phyloP scores from a whole-genome alignment of 140 eudicot species.

The Bidens hawaiensis region DNA sequence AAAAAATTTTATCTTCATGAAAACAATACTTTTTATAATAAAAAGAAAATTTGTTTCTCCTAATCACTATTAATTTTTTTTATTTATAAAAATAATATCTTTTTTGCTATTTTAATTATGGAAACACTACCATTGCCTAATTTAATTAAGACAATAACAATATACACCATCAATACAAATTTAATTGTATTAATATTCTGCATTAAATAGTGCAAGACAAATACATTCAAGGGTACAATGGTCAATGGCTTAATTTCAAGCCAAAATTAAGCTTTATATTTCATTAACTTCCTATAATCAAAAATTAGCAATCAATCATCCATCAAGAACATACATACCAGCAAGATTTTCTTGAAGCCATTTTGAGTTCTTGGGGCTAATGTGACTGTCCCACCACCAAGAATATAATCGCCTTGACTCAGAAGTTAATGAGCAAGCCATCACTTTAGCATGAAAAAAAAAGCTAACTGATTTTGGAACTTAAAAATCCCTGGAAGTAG shows the following conservation, averaged over 20 bases:
- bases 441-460: background rate
- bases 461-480: conserved; percentile 35
- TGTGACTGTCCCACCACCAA: conserved; percentile 99
- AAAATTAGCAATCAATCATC: conserved; percentile 14
- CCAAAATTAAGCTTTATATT: no score
- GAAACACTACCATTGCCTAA: background rate
- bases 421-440: conserved; percentile 27
- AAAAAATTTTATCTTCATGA: no score
- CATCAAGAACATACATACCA: conserved; percentile 37
- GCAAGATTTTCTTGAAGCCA: conserved; percentile 98
- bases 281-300: background rate
- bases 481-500: conserved; percentile 27
- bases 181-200: no score
- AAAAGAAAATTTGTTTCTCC: background rate
- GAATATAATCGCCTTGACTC: conserved; percentile 86
- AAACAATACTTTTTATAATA: no score
- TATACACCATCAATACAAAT: background rate
- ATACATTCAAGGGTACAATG: background rate
- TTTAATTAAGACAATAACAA: background rate
- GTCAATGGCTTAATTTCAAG: no score
- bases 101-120: background rate
- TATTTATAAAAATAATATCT: background rate
- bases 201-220: background rate
- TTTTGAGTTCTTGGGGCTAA: conserved; percentile 94
- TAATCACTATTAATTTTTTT: background rate